Base-by-base conservation (phyloP, 1,139 yeast species). In the Pichia sp. region DNA sequence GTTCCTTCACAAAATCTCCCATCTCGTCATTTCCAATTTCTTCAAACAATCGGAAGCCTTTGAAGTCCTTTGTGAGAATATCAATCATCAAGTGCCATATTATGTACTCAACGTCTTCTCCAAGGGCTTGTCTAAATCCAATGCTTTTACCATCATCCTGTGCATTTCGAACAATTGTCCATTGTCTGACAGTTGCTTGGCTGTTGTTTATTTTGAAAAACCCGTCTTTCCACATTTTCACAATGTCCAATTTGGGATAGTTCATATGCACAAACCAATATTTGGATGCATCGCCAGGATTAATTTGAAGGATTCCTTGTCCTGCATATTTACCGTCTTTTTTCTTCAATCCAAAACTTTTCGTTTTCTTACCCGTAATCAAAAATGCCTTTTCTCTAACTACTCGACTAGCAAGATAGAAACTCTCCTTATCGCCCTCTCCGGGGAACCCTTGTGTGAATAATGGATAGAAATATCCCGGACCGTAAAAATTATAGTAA, bases 371-470 rank as follows among this genome's bases (percentile, higher is more conserved):
- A 8, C 55, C 55, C 3, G 54, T 49, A 20, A 47, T 44, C 27
- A 55, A 29, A 33, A 37, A 53, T 6, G 52, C 44, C 2, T 46
- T 46, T 32, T 54, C 59, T 7, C 44, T 44, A 4, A 48, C 39
- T 11, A 47, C 58, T 27, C 57, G 39, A 26, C 55, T 47, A 4
- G 58, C 56, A 7, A 53, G 37, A 29, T 48, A 55, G 30, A 53
- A 52, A 4, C 58, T 51, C 33, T 55, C 59, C 27, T 55, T 55
- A 34, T 55, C 59, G 11, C 59, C 59, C 36, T 55, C 52, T 6
- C 59, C 59, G 0, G 58, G 58, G 38, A 53, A 53, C 2, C 59
- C 59, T 34, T 55, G 59, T 3, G 56, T 48, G 30, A 55, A 53
- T 15, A 55, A 35, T 12, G 59, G 58, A 41, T 55, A 53, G 32